Percentiles rank a stretch among this genome's conserved stretches.
phyloP scores from a whole-genome alignment of 352 stramenopile genomes.

The Globisporangium echinulatum region DNA sequence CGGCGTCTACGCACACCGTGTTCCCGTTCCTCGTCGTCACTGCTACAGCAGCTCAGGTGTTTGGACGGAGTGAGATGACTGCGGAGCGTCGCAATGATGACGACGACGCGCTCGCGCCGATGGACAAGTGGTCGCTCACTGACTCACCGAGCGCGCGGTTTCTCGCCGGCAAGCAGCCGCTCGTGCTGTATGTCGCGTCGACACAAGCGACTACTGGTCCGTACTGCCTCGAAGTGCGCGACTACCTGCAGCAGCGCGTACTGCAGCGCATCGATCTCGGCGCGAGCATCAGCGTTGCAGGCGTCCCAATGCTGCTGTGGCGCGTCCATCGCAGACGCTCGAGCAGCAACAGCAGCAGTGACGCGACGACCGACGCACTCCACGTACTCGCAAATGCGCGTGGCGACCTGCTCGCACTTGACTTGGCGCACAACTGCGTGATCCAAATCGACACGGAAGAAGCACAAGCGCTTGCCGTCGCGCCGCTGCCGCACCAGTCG shows the following conservation, averaged over 20 bases:
- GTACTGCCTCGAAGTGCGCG: conserved; percentile 36
- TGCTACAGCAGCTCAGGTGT: conserved; percentile 21
- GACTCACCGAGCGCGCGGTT: conserved; percentile 1
- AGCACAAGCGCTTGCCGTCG: background rate
- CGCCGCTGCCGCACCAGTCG: background rate
- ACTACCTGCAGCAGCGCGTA: conserved; percentile 22
- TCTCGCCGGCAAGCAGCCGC: conserved; percentile 1
- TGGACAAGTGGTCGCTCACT: conserved; percentile 28
- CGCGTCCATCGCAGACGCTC: background rate
- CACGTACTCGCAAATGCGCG: conserved; percentile 20
- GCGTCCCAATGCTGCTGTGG: conserved; percentile 1
- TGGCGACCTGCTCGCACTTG: conserved; percentile 20
- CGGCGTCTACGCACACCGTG: conserved; percentile 2
- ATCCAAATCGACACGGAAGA: conserved; percentile 14
- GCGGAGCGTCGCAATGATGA: conserved; percentile 4
- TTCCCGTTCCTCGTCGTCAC: conserved; percentile 11
- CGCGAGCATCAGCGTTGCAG: background rate
- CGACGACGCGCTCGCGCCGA: conserved; percentile 20
- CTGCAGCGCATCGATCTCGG: conserved; percentile 22
- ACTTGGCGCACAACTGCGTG: conserved; percentile 11
- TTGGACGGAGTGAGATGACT: conserved; percentile 16
- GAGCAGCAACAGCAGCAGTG: background rate
- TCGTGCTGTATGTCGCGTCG: conserved; percentile 10
- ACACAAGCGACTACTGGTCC: background rate
- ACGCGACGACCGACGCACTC: background rate